phyloP scores from a whole-genome alignment of 805 yeast species.

The Sungouiella blattae region DNA sequence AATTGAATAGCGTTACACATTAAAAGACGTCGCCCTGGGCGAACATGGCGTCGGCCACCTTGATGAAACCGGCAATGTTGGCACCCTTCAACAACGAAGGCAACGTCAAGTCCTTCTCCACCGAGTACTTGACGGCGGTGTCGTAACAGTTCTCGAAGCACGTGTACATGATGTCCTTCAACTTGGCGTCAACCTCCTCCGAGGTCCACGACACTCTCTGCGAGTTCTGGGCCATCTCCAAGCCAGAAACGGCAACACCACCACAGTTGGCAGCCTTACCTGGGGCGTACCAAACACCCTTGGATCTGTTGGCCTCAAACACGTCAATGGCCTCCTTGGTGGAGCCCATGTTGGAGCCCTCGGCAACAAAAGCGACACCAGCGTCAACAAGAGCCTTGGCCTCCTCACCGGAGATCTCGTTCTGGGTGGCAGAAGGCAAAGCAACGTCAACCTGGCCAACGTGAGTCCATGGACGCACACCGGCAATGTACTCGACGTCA shows the following conservation, averaged over 20 bases:
- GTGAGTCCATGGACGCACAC: slow-evolving; percentile 95
- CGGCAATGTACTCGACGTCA: slow-evolving; percentile 77
- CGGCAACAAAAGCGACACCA: slow-evolving; percentile 92
- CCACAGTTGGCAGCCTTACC: slow-evolving; percentile 99
- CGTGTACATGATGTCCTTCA: slow-evolving; percentile 87
- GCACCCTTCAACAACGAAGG: slow-evolving; percentile 99
- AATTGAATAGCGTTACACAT: slow-evolving; percentile 6
- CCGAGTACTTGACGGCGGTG: slow-evolving; percentile 78
- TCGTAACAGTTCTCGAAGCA: slow-evolving; percentile 91
- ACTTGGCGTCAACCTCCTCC: slow-evolving; percentile 88
- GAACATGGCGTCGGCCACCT: slow-evolving; percentile 98
- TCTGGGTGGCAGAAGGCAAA: slow-evolving; percentile 97
- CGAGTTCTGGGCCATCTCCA: slow-evolving; percentile 99
- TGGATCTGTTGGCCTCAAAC: slow-evolving; percentile 77
- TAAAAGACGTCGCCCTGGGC: slow-evolving; percentile 84
- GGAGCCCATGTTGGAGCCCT: slow-evolving; percentile 99
- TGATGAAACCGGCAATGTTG: slow-evolving; percentile 97
- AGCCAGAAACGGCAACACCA: slow-evolving; percentile 98
- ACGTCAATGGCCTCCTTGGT: slow-evolving; percentile 95
- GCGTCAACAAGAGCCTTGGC: slow-evolving; percentile 91
- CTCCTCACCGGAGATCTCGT: slow-evolving; percentile 95
- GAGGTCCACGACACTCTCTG: slow-evolving; percentile 87
- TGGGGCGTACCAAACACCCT: slow-evolving; percentile 93
- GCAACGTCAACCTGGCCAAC: slow-evolving; percentile 93
- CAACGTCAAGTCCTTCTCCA: slow-evolving; percentile 61